Conservation (phyloP, 2,329 filamentous ascomycete species). For the Cladosporium sp. region DNA sequence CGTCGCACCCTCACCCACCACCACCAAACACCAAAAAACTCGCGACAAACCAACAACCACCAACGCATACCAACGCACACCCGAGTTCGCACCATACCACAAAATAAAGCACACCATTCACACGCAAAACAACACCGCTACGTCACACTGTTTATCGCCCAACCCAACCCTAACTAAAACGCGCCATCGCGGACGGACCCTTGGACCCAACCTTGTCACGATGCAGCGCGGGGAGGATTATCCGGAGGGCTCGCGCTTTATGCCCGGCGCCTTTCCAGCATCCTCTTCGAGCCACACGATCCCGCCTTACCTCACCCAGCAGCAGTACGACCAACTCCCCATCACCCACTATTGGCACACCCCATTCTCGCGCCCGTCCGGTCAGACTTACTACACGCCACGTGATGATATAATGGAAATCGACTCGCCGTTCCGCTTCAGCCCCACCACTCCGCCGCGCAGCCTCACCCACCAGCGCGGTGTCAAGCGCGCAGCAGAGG, state of each 20-base stretch:
- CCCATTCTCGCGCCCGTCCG: background rate
- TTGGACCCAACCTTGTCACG: background rate
- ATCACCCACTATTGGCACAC: background rate
- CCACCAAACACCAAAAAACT: background rate
- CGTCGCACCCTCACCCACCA: background rate
- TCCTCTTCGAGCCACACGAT: background rate
- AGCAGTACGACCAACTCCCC: background rate
- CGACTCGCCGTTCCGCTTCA: background rate
- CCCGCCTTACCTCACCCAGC: background rate
- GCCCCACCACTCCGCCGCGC: constrained; percentile 1
- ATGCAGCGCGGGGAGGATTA: background rate
- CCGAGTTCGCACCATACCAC: background rate
- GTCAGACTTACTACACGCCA: background rate
- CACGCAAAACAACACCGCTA: background rate
- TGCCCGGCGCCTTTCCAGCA: constrained; percentile 3
- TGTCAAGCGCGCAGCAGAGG: constrained; percentile 10
- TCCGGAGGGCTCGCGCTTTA: background rate
- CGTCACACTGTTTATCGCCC: background rate
- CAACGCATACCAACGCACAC: background rate
- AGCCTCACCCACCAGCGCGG: constrained; percentile 10
- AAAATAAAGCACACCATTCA: background rate
- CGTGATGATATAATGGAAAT: constrained; percentile 15
- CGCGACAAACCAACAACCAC: background rate
- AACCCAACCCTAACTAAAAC: background rate
- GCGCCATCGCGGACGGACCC: background rate